phyloP scores from a whole-genome alignment of 768 basidiomycete species.

The Lentinula sp. region DNA sequence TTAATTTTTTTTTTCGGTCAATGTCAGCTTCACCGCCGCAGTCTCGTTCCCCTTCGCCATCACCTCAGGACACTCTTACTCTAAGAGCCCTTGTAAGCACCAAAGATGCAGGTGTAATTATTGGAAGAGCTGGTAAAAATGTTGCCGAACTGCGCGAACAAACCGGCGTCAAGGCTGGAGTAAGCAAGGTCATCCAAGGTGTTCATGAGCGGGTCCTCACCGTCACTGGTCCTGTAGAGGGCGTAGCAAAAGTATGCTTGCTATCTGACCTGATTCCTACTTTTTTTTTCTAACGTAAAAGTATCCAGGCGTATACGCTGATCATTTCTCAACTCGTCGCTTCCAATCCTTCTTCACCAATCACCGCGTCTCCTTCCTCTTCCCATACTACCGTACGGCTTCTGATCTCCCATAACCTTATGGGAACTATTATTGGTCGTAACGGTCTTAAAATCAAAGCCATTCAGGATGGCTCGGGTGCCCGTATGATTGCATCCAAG shows the following conservation, averaged over 20 bases:
- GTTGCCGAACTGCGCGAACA: constrained; percentile 95
- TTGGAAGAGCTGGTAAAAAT: constrained; percentile 95
- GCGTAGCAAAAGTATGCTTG: constrained; percentile 75
- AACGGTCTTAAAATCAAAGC: constrained; percentile 97
- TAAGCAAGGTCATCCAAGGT: constrained; percentile 96
- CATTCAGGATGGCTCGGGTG: constrained; percentile 93
- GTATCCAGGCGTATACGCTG: constrained; percentile 80
- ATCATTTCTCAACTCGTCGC: constrained; percentile 89
- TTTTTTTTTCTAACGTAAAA: constrained; percentile 11
- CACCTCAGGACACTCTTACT: constrained; percentile 71
- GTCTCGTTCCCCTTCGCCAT: constrained; percentile 74
- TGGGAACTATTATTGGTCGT: constrained; percentile 98
- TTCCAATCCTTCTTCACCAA: constrained; percentile 69
- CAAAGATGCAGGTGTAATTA: constrained; percentile 96
- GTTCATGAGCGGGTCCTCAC: constrained; percentile 98
- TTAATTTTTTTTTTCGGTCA: constrained; percentile 14
- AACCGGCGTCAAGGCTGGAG: constrained; percentile 96
- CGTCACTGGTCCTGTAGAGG: constrained; percentile 87
- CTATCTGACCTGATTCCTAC: constrained; percentile 8
- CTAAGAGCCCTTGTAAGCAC: constrained; percentile 94
- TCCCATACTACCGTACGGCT: constrained; percentile 90
- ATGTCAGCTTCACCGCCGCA: constrained; percentile 50
- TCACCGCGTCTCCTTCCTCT: constrained; percentile 63
- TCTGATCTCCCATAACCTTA: constrained; percentile 97
- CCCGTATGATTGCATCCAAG: constrained; percentile 97